Evolutionary conservation across 148 eudicot genomes (phyloP), one percentile per base, ranked within the genome.

Genomic region (Rhododendron mucronatum): DNA sequence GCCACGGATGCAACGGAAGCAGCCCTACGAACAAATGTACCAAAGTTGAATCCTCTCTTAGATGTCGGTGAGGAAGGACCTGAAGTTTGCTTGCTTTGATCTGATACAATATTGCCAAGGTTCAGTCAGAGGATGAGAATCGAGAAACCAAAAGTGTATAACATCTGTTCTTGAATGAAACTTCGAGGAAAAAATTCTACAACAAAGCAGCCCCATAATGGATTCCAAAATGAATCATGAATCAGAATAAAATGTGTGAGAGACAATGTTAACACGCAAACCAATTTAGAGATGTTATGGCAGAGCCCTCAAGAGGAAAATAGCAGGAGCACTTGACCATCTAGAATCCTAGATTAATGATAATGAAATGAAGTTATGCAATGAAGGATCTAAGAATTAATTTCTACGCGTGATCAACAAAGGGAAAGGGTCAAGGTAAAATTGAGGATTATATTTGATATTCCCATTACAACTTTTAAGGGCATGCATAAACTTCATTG

Each of bases 1-100:
- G 98, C 98, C 67, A 89, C 93, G 16, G 97, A 93, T 82, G 99
- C 99, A 82, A 90, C 95, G 41, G 94, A 89, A 63, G 99, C 93
- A 48, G 99, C 99, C 90, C 87, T 92, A n/a, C 95, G 91, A 28
- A 93, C 88, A 78, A 95, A 89, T 83, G 90, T 91, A 78, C 94
- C 96, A 53, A 97, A 8, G 55, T 91, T 88, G 73, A 92, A 82
- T 83, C 94, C 96, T 83, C 78, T 91, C n/a, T 93, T 89, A 28
- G 94, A 90, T 51, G 84, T 84, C 15, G 84, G 91, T 82, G 98
- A 95, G 74, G 98, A 95, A 33, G 96, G 91, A 79, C 90, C 91
- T 21, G 86, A 83, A 0, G 82, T 87, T 26, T 91, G 87, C 88
- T 92, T 93, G 93, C 98, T 95, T 87, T 93, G 98, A 90, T 97